Base-by-base conservation (phyloP, 2,329 filamentous ascomycete genomes). In the Emericellopsis atlantica region DNA sequence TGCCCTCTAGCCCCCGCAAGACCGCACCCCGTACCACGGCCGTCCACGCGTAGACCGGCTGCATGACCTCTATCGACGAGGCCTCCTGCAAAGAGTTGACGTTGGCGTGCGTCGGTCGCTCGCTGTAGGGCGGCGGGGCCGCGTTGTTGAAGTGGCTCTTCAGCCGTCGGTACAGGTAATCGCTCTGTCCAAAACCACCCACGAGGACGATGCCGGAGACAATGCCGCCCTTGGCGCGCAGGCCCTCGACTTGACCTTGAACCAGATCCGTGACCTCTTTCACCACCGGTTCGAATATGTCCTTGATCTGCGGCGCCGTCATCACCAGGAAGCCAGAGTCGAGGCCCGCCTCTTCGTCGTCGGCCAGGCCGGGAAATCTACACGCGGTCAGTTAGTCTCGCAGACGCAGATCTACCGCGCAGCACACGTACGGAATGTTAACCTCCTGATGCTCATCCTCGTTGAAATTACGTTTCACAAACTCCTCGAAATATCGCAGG, bases 381-480 rank as follows among this genome's bases (percentile, higher is more conserved):
- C 16, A 6, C 29, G 18, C 18, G 16, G 26, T 34, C 29, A 32
- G 9, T 38, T 12, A 21, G 18, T 24, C 22, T 26, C 22, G 18
- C 29, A 3, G 3, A 16, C 26, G 39, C 21, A 42, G 8, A 12
- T 37, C 16, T 3, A n/a, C 10, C 11, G 16, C 39, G n/a, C 1
- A 6, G 12, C 36, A 5, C 0, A 68, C 72, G 48, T 60, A 76
- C 72, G 84, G 84, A 4, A 89, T 74, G 43, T 87, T 87, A 44
- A 88, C 75, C 54, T 89, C 84, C 39, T 79, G 71, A 46, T 84
- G 76, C 52, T 87, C 83, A 37, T 86, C 81, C 51, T 84, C 80
- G 54, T 84, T 81, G 54, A 89, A 90, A 52, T 87, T 88, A 12
- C 84, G 73, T 61, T 90, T 90, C 12, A 90, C 83, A 54, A 86